Percentiles rank a stretch among this genome's conserved stretches.
These are phyloP conservation scores for Salvia hispanica DNA, from an alignment of 257 asterid genomes.

Conservation along the genomic window DNA sequence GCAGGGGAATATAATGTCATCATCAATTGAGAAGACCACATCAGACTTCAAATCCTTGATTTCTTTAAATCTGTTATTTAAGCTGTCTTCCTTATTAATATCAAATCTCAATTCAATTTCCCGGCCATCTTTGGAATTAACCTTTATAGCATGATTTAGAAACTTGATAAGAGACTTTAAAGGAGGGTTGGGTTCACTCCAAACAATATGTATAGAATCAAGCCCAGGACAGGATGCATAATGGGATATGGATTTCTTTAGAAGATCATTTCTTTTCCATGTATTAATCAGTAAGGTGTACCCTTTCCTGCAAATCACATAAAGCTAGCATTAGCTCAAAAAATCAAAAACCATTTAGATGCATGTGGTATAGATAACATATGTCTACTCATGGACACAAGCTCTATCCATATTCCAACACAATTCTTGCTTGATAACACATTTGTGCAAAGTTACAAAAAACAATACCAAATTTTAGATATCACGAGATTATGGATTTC, in stretches of 20 bases:
- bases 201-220: conserved; percentile 66
- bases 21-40: conserved; percentile 81
- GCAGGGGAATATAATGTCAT: conserved; percentile 80
- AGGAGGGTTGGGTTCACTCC: conserved; percentile 88
- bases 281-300: conserved; percentile 81
- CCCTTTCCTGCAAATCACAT: conserved; percentile 57
- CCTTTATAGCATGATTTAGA: conserved; percentile 48
- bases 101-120: conserved; percentile 65
- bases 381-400: not conserved
- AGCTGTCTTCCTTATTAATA: conserved; percentile 73
- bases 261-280: conserved; percentile 87
- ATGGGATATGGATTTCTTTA: conserved; percentile 75
- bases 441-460: not conserved
- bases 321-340: conserved; percentile 22
- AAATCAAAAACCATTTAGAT: not conserved
- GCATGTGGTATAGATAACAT: not conserved
- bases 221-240: conserved; percentile 73
- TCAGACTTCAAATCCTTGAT: conserved; percentile 72
- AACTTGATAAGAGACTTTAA: conserved; percentile 56
- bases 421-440: not conserved
- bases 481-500: not conserved
- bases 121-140: conserved; percentile 50
- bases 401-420: not conserved
- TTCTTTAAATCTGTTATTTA: conserved; percentile 86
- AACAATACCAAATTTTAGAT: not conserved